Evolutionary conservation across 257 asterid genomes (phyloP), one percentile per base, ranked within the genome.

Genomic region (Solanum ossicruentum): DNA sequence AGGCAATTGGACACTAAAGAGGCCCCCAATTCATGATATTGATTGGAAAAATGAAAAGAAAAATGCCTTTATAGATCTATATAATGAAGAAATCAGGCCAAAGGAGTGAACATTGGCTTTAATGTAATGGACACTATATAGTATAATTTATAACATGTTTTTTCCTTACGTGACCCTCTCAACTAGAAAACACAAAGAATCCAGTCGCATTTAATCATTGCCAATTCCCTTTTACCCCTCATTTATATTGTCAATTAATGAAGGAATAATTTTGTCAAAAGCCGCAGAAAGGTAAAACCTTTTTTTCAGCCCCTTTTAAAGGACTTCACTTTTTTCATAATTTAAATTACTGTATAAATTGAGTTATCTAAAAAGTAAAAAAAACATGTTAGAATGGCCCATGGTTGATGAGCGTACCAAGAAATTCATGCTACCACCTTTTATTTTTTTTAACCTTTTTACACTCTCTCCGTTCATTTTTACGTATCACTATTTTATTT

Each of bases 241-340:
- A 47, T 73, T 8, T 18, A 73, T 73, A 47, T 73, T 47, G 63
- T 77, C 82, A 77, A 77, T 77, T 28, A 52, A 51, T 77, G 0
- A 52, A 26, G 5, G 15, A 52, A 77, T 77, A 41, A 41, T 77
- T 77, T 51, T 52, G 65, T 78, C 82, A 52, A 78, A 78, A 78
- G 82, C 65, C 49, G 82, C 65, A 78, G 49, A 78, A 78, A 78
- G 65, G 65, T 28, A 28, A 15, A 17, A 4, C 61, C 45, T 77
- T 52, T 2, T 13, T 2, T 77, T 49, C 43, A 4, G n/a, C 1
- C 60, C 41, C 71, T 65, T 13, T 73, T 73, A 0, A 23, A 49
- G 47, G 47, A 28, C 82, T 3, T 20, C 86, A 61, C 91, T 39
- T 94, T 36, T 36, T 97, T 16, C 82, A 92, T 82, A 81, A 13